Evolutionary conservation across 2,329 filamentous ascomycete species (phyloP), one percentile per base, ranked within the genome.

Genomic region (Furcasterigmium furcatum): DNA sequence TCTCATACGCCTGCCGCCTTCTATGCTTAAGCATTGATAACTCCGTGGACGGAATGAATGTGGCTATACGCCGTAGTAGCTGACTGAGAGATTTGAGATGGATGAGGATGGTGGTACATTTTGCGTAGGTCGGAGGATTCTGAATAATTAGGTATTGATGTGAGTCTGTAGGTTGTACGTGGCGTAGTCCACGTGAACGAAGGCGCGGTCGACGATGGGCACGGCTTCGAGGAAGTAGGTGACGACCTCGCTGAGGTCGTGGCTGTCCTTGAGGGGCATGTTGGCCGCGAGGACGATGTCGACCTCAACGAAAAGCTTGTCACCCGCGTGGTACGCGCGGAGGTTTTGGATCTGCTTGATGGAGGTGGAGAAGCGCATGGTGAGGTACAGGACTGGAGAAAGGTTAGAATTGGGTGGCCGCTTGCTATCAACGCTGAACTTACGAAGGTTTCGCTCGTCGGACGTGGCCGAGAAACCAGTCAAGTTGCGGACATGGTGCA

Each of bases 321-420:
- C 89, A 21, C 89, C 89, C 0, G 85, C 84, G 58, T 95, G 89
- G 61, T 94, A 95, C 2, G 89, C 89, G 54, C 91, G 85, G 46
- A 94, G 70, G 25, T 89, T 89, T 61, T 94, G 89, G 49, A 95
- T 94, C 61, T 89, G 85, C 58, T 82, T 83, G 59, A 96, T 95
- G 12, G 87, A 87, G 54, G 87, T 89, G 38, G 91, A 91, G 61
- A 96, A 96, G 18, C 91, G 86, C 87, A 96, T 95, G 2, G 91
- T 94, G 55, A 95, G 78, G 67, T 96, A 96, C 1, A 96, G 75
- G 19, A 96, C 66, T 71, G 16, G 8, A 30, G 22, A 9, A 8
- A 13, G 13, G 12, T 36, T 19, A 36, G 34, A 4, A 19, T 4
- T 9, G n/a, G 32, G 4, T 43, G 20, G 18, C n/a, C 6, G 6